Conservation (phyloP, 805 yeast species). For the Candida loeiensis region DNA sequence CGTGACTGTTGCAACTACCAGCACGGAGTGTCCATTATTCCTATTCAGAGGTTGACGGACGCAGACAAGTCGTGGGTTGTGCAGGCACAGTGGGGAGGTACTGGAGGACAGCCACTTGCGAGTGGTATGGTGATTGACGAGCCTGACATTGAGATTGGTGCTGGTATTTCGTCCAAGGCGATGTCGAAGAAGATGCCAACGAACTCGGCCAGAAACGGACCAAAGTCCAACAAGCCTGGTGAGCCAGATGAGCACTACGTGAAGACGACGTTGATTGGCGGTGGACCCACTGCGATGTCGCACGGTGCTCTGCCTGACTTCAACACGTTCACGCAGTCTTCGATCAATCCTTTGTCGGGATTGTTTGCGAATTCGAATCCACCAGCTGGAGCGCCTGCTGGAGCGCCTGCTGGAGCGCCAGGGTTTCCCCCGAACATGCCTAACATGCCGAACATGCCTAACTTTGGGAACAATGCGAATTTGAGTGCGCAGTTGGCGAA, state of each 20-base stretch:
- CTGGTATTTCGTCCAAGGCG: constrained; percentile 89
- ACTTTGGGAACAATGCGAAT: constrained; percentile 19
- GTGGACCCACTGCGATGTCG: constrained; percentile 20
- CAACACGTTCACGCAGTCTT: constrained; percentile 29
- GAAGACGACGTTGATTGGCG: constrained; percentile 27
- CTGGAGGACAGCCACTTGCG: constrained; percentile 79
- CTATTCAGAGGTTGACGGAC: constrained; percentile 83
- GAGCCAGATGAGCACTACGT: constrained; percentile 45
- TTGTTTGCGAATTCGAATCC: constrained; percentile 30
- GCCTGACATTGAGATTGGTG: constrained; percentile 96
- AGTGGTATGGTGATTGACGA: constrained; percentile 88
- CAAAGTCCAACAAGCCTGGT: constrained; percentile 69
- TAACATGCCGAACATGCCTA: constrained; percentile 8
- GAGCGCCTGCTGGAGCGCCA: constrained; percentile 10
- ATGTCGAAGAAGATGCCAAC: constrained; percentile 92
- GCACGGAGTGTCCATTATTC: constrained; percentile 84
- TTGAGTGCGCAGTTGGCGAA: constrained; percentile 38
- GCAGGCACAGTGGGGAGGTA: constrained; percentile 94
- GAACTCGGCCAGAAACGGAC: constrained; percentile 80
- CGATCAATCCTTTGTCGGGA: constrained; percentile 47
- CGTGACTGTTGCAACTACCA: constrained; percentile 97
- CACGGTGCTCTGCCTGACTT: constrained; percentile 39
- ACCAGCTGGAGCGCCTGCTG: neutral
- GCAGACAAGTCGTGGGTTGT: constrained; percentile 91
- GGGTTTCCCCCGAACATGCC: constrained; percentile 8